These are phyloP conservation scores for Wickerhamomyces bovis DNA, from an alignment of 805 yeast genomes.

Conservation along the genomic window DNA sequence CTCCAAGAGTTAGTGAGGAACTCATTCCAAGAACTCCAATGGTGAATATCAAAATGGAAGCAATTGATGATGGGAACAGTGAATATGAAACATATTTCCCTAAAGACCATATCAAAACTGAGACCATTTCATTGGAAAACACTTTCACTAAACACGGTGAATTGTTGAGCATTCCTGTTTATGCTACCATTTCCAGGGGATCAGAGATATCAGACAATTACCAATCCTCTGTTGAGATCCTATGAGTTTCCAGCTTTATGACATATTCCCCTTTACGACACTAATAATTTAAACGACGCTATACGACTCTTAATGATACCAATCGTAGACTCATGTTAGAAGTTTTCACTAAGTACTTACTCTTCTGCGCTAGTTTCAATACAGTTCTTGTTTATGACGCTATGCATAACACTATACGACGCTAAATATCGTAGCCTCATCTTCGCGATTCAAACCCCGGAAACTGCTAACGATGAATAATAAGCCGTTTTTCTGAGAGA, in stretches of 20 bases:
- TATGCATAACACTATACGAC: too few relatives aligned
- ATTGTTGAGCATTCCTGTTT: conserved; percentile 6
- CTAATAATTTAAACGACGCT: too few relatives aligned
- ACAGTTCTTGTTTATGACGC: too few relatives aligned
- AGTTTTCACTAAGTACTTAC: too few relatives aligned
- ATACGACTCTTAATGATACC: too few relatives aligned
- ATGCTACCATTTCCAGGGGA: conserved; percentile 1
- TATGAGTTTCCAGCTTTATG: not conserved
- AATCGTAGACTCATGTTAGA: too few relatives aligned
- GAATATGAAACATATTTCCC: conserved; percentile 5
- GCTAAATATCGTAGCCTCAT: too few relatives aligned
- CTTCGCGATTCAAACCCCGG: too few relatives aligned
- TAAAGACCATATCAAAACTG: conserved; percentile 1
- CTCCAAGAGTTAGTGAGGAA: not conserved
- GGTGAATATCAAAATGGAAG: not conserved
- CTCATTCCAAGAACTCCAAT: not conserved
- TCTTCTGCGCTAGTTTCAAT: too few relatives aligned
- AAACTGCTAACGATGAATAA: too few relatives aligned
- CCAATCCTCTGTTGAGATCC: not conserved
- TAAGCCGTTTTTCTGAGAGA: too few relatives aligned
- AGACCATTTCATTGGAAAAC: conserved; percentile 1
- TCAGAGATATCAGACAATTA: conserved; percentile 1
- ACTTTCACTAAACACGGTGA: conserved; percentile 6
- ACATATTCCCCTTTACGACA: too few relatives aligned
- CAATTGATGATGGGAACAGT: not conserved